Conservation (phyloP, 2,329 filamentous ascomycete genomes). For the Byssothecium circinans region DNA sequence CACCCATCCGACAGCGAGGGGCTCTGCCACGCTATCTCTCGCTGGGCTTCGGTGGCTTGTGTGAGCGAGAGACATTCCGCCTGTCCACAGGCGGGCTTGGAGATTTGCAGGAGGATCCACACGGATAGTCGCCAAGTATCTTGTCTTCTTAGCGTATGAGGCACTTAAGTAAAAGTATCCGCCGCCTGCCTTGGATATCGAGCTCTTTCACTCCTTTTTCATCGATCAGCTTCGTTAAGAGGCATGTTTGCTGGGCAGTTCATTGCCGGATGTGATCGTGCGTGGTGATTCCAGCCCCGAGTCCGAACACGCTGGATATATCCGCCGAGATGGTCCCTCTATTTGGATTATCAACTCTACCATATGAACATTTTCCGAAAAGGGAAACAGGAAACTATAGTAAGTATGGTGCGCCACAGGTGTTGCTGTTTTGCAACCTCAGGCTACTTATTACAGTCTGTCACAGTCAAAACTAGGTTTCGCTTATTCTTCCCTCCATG, state of each 20-base stretch:
- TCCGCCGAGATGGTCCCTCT: constrained; percentile 18
- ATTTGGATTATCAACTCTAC: constrained; percentile 11
- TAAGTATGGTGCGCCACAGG: constrained; percentile 14
- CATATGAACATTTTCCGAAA: constrained; percentile 25
- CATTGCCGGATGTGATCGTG: not conserved
- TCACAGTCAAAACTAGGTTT: not conserved
- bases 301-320: not conserved
- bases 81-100: not conserved
- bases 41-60: too few relatives aligned
- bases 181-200: constrained; percentile 10
- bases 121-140: constrained; percentile 28
- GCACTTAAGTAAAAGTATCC: constrained; percentile 31
- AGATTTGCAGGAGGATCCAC: constrained; percentile 12
- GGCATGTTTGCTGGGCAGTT: not conserved
- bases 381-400: constrained; percentile 20
- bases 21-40: too few relatives aligned
- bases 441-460: not conserved
- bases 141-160: constrained; percentile 31
- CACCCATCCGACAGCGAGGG: too few relatives aligned
- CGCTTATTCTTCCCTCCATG: too few relatives aligned
- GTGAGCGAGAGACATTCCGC: not conserved
- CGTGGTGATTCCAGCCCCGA: constrained; percentile 1
- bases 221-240: too few relatives aligned
- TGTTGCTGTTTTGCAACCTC: not conserved
- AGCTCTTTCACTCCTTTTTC: constrained; percentile 10